A percentile compares a stretch with the other conserved stretches of the same genome.
Conservation (phyloP, 768 basidiomycete species). For the Tremella yokohamensis region DNA sequence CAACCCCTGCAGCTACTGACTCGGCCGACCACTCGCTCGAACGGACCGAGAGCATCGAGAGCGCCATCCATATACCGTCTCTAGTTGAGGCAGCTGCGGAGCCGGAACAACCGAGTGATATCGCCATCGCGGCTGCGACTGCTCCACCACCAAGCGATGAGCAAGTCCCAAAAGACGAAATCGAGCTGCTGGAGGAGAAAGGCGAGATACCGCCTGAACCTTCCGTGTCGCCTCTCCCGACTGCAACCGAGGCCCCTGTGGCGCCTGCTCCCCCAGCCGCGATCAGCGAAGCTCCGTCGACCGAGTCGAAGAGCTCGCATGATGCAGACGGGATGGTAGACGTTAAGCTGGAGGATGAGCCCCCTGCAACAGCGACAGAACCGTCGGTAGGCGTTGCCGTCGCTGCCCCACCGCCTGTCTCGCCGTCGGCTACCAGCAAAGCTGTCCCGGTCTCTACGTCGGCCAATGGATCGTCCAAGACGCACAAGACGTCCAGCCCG, state of each 20-base stretch:
- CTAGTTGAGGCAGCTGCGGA: not conserved
- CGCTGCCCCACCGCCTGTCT: constrained; percentile 2
- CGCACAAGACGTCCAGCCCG: not conserved
- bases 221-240: constrained; percentile 19
- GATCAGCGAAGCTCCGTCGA: not conserved
- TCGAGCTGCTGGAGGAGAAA: constrained; percentile 39
- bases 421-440: not conserved
- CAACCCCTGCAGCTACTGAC: not conserved
- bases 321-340: not conserved
- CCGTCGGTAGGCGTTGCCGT: not conserved
- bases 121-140: not conserved
- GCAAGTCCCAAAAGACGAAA: constrained; percentile 40
- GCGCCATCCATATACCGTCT: constrained; percentile 5
- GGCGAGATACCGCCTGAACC: constrained; percentile 22
- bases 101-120: not conserved
- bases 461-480: constrained; percentile 1
- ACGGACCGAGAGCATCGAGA: constrained; percentile 4
- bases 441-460: not conserved
- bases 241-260: not conserved
- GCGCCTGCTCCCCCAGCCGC: constrained; percentile 16
- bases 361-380: not conserved
- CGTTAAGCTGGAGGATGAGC: constrained; percentile 1
- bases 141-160: not conserved
- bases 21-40: not conserved
- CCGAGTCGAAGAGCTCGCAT: not conserved